phyloP scores from a whole-genome alignment of 78 protist species.

The Fonticula alba region DNA sequence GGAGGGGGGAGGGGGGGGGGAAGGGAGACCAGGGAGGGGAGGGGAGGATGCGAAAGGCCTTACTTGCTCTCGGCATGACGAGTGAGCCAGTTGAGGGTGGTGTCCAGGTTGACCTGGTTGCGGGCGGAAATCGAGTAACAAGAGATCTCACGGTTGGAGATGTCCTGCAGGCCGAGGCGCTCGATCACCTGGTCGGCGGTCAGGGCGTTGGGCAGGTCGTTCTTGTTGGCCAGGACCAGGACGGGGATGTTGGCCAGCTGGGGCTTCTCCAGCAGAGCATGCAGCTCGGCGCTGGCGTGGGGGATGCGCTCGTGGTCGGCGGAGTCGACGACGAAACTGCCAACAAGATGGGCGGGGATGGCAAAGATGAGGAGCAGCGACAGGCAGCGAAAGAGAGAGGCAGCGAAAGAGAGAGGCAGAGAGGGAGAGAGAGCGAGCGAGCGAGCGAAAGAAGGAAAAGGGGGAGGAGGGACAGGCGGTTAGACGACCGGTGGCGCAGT shows the following conservation, averaged over 20 bases:
- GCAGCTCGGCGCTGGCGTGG: conserved; percentile 47
- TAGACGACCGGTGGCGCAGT: too few relatives aligned
- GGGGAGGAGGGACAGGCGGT: too few relatives aligned
- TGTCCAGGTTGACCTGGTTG: conserved; percentile 68
- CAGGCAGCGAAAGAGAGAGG: neutral
- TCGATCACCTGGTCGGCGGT: conserved; percentile 44
- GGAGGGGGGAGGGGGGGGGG: too few relatives aligned
- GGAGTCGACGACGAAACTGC: conserved; percentile 74
- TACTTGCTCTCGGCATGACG: conserved; percentile 30
- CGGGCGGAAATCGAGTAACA: conserved; percentile 75
- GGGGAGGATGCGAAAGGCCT: neutral
- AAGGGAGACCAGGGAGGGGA: too few relatives aligned
- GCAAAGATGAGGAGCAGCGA: neutral
- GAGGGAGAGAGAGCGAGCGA: neutral
- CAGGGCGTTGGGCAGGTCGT: conserved; percentile 64
- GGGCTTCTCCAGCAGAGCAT: conserved; percentile 61
- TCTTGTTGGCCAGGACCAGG: conserved; percentile 86
- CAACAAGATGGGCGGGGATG: neutral
- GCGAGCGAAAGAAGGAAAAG: neutral
- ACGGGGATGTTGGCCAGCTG: conserved; percentile 78
- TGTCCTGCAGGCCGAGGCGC: conserved; percentile 26
- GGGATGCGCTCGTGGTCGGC: conserved; percentile 55
- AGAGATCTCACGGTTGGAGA: conserved; percentile 66
- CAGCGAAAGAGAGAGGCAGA: neutral
- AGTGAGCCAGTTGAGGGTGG: conserved; percentile 70